Percentiles rank a stretch among this genome's conserved stretches.
These are phyloP conservation scores for Cladobotryum mycophilum DNA, from an alignment of 2,329 filamentous ascomycete species.

Conservation along the genomic window DNA sequence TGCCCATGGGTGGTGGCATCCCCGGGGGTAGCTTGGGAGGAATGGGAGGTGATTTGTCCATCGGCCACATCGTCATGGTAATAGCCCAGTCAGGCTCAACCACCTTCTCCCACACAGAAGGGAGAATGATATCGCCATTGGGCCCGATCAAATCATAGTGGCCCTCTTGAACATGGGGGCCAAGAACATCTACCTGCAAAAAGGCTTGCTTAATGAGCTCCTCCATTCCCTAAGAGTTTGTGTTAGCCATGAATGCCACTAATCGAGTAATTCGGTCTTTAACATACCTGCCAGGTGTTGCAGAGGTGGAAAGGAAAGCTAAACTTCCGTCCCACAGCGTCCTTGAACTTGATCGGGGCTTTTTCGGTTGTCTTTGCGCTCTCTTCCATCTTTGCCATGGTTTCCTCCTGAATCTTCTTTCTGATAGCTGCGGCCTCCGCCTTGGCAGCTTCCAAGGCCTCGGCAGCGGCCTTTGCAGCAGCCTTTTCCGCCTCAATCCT, in stretches of 20 bases:
- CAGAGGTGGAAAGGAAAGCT: conserved; percentile 86
- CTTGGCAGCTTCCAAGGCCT: conserved; percentile 42
- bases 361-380: conserved; percentile 53
- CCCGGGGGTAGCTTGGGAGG: conserved; percentile 16
- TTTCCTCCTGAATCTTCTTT: conserved; percentile 50
- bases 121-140: conserved; percentile 75
- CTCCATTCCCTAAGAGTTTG: conserved; percentile 64
- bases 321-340: conserved; percentile 85
- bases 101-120: conserved; percentile 71
- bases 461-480: conserved; percentile 34
- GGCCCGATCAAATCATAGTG: conserved; percentile 77
- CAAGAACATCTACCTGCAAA: conserved; percentile 68
- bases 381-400: conserved; percentile 43
- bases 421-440: conserved; percentile 54
- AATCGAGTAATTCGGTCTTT: no score
- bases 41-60: conserved; percentile 36
- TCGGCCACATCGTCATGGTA: conserved; percentile 55
- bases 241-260: conserved; percentile 6
- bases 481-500: conserved; percentile 36
- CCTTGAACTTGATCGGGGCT: conserved; percentile 80
- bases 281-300: conserved; percentile 71
- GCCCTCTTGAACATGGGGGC: conserved; percentile 68
- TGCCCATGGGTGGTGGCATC: conserved; percentile 7
- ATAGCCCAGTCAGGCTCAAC: conserved; percentile 62
- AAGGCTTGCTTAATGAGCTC: conserved; percentile 82